These are phyloP conservation scores for Globisporangium paroecandrum DNA, from an alignment of 352 stramenopile genomes.

Conservation along the genomic window DNA sequence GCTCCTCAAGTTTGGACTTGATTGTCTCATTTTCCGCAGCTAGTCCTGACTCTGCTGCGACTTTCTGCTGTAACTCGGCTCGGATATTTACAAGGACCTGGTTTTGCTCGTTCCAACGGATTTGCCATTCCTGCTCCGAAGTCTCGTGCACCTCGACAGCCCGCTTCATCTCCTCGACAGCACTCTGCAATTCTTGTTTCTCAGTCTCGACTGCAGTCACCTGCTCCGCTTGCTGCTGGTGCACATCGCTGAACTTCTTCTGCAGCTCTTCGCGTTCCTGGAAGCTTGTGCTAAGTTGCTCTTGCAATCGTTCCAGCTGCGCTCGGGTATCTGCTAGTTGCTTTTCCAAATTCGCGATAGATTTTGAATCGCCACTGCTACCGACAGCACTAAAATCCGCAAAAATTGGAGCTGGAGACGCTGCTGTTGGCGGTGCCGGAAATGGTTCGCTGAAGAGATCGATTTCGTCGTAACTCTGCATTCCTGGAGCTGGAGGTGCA, in stretches of 20 bases:
- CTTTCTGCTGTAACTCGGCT: conserved; percentile 3
- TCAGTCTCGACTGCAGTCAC: conserved; percentile 13
- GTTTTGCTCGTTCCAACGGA: conserved; percentile 17
- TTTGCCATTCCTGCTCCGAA: conserved; percentile 9
- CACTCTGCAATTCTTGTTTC: conserved; percentile 26
- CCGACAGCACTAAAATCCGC: not conserved
- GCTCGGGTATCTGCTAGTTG: conserved; percentile 14
- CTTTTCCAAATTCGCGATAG: conserved; percentile 11
- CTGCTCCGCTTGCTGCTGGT: conserved; percentile 17
- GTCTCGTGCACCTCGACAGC: conserved; percentile 17
- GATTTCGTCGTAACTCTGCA: conserved; percentile 51
- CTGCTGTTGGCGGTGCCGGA: not conserved
- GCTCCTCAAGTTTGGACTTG: conserved; percentile 4
- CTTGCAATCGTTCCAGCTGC: conserved; percentile 17
- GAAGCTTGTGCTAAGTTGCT: conserved; percentile 10
- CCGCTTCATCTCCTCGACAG: conserved; percentile 23
- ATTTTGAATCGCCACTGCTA: not conserved
- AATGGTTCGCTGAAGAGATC: conserved; percentile 38
- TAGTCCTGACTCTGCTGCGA: conserved; percentile 2
- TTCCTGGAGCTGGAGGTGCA: conserved; percentile 5
- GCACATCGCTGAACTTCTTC: conserved; percentile 20
- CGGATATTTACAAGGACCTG: not conserved
- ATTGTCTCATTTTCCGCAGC: conserved; percentile 10
- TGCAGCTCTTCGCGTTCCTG: conserved; percentile 19
- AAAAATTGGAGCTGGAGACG: not conserved